These are phyloP conservation scores for Pyrenochaeta sp. DNA, from an alignment of 2,329 filamentous ascomycete genomes.

Conservation along the genomic window DNA sequence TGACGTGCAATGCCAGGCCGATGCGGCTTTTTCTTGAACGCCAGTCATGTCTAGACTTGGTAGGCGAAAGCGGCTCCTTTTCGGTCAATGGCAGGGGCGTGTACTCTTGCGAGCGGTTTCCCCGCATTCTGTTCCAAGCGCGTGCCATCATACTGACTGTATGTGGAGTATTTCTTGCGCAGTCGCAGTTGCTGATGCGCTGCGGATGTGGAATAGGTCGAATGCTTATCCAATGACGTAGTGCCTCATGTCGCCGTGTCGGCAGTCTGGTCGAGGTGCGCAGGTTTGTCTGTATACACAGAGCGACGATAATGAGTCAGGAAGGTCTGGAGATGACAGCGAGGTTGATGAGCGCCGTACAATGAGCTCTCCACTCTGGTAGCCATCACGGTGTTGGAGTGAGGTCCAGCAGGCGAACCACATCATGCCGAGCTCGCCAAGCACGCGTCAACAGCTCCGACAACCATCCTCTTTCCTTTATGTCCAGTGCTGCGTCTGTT, in stretches of 20 bases:
- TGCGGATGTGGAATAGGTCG: background rate
- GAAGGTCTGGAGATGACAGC: background rate
- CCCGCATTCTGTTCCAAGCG: slow-evolving; percentile 42
- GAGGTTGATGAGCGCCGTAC: background rate
- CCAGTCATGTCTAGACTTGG: slow-evolving; percentile 24
- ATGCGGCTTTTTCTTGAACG: slow-evolving; percentile 14
- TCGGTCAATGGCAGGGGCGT: slow-evolving; percentile 41
- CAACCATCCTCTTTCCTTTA: background rate
- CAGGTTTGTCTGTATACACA: background rate
- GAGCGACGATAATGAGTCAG: background rate
- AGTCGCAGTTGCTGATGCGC: background rate
- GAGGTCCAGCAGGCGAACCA: background rate
- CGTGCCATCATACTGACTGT: slow-evolving; percentile 28
- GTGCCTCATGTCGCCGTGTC: background rate
- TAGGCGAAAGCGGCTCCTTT: slow-evolving; percentile 31
- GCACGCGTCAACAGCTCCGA: background rate
- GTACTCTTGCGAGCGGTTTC: slow-evolving; percentile 34
- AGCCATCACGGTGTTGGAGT: slow-evolving; percentile 16
- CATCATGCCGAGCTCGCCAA: background rate
- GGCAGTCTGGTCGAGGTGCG: background rate
- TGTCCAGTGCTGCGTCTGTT: background rate
- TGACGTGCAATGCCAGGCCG: slow-evolving; percentile 26
- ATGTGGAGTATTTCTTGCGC: background rate
- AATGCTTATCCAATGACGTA: slow-evolving; percentile 2
- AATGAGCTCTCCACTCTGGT: background rate